Base-by-base conservation (phyloP, 2,329 filamentous ascomycete genomes). In the Nothomitra cinnamomea region DNA sequence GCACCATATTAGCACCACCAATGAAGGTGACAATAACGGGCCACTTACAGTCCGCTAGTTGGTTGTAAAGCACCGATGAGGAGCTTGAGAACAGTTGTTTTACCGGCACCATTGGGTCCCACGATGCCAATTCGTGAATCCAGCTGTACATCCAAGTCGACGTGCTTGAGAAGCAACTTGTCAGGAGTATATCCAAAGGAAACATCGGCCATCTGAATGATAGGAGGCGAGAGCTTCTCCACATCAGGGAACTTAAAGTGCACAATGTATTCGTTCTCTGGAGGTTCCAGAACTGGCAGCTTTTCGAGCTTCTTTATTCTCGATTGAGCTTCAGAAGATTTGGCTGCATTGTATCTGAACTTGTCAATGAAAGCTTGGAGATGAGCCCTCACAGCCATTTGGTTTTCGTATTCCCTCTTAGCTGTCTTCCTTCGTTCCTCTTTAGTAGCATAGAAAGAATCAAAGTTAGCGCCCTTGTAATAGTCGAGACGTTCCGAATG, bases 321-420 rank as follows among this genome's bases (percentile, higher is more conserved):
- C 0, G 90, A 96, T 66, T 98, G 92, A 1, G 92, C 92, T 73
- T 98, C 92, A 7, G 90, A 95, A 0, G 92, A 95, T 69, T 98
- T 98, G 63, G 90, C 92, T 25, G 92, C 92, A 65, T 98, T 98
- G 77, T 98, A 98, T 53, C 92, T 82, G 77, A 98, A 98, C 71
- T 98, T 98, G 77, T 98, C 92, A 71, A 98, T 98, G 70, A 98
- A 98, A 25, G 87, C 83, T 72, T 98, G 92, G 58, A 98, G 71
- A 74, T 98, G 92, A 32, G 88, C 87, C 61, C 92, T 79, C 68
- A 90, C 81, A 1, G 77, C 87, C 87, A 96, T 95, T 66, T 98
- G 92, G 69, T 94, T 96, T 70, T 98, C 92, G 70, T 98, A 98
- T 69, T 98, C 92, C 62, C 87, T 83, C 75, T 92, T 90, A 43